These are phyloP conservation scores for Diaporthe citri DNA, from an alignment of 2,329 filamentous ascomycete genomes.

Conservation along the genomic window DNA sequence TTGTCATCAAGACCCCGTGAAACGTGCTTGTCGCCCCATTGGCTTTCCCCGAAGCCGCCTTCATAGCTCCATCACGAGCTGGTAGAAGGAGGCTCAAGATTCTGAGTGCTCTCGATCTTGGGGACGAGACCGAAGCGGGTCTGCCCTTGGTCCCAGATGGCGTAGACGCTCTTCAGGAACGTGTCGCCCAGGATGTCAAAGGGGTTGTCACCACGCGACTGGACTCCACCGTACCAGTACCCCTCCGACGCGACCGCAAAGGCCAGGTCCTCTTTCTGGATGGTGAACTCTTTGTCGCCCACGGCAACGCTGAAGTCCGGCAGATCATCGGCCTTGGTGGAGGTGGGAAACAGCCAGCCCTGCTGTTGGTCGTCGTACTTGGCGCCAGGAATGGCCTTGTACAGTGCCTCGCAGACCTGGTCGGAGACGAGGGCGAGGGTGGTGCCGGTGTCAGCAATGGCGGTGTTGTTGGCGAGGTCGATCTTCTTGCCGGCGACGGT, in stretches of 20 bases:
- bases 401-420: conserved; percentile 70
- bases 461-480: conserved; percentile 67
- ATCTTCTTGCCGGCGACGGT: conserved; percentile 69
- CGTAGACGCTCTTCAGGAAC: conserved; percentile 75
- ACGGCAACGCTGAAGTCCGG: conserved; percentile 74
- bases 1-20: neutral
- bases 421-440: conserved; percentile 76
- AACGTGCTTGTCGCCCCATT: no score
- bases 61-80: conserved; percentile 17
- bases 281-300: conserved; percentile 69
- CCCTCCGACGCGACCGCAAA: conserved; percentile 55
- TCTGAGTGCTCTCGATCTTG: conserved; percentile 58
- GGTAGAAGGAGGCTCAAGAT: conserved; percentile 44
- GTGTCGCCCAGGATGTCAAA: conserved; percentile 76
- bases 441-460: conserved; percentile 80
- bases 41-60: neutral
- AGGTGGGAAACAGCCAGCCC: conserved; percentile 73
- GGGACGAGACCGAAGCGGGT: conserved; percentile 71
- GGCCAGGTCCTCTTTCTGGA: conserved; percentile 61
- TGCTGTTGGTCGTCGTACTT: conserved; percentile 67
- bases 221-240: conserved; percentile 74
- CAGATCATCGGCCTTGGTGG: conserved; percentile 63
- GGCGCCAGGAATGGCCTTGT: conserved; percentile 72
- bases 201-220: conserved; percentile 68
- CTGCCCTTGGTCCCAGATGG: conserved; percentile 74